Percentiles rank a stretch among this genome's conserved stretches.
phyloP scores from a whole-genome alignment of 164 flowering plant genomes.

The Cinnamomum micranthum region DNA sequence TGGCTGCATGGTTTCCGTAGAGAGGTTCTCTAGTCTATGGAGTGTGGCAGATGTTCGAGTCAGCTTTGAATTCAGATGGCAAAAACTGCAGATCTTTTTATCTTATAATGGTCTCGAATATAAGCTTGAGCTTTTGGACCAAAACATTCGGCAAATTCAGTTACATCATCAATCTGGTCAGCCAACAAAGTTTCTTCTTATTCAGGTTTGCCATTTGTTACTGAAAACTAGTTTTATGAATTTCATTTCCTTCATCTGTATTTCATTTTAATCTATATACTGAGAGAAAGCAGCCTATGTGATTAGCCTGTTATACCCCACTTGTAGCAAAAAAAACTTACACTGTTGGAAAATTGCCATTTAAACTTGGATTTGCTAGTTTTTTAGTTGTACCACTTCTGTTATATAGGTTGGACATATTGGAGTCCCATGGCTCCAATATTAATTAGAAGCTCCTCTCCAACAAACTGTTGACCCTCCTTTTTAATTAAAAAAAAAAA shows the following conservation, averaged over 20 bases:
- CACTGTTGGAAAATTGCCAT: too few relatives aligned
- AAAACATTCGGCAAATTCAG: slow-evolving; percentile 63
- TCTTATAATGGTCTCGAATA: slow-evolving; percentile 9
- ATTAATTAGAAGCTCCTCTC: too few relatives aligned
- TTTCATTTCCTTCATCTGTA: background rate
- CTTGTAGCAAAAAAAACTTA: too few relatives aligned
- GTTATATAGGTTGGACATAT: too few relatives aligned
- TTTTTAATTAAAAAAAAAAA: too few relatives aligned
- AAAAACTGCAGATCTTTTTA: slow-evolving; percentile 18
- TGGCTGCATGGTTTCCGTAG: slow-evolving; percentile 60
- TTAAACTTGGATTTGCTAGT: too few relatives aligned
- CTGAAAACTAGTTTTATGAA: background rate
- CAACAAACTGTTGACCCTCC: too few relatives aligned
- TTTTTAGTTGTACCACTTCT: too few relatives aligned
- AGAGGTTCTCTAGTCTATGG: slow-evolving; percentile 48
- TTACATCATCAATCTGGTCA: slow-evolving; percentile 35
- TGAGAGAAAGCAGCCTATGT: background rate
- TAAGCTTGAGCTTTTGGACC: slow-evolving; percentile 44
- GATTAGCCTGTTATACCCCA: too few relatives aligned
- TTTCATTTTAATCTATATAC: background rate
- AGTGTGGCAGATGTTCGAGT: slow-evolving; percentile 28
- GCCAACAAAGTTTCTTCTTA: slow-evolving; percentile 38
- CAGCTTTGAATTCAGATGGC: slow-evolving; percentile 38
- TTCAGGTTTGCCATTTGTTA: slow-evolving; percentile 49
- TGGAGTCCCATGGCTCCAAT: too few relatives aligned